These are phyloP conservation scores for Gracilaria caudata DNA, from an alignment of 23 red algal genomes.

Conservation along the genomic window DNA sequence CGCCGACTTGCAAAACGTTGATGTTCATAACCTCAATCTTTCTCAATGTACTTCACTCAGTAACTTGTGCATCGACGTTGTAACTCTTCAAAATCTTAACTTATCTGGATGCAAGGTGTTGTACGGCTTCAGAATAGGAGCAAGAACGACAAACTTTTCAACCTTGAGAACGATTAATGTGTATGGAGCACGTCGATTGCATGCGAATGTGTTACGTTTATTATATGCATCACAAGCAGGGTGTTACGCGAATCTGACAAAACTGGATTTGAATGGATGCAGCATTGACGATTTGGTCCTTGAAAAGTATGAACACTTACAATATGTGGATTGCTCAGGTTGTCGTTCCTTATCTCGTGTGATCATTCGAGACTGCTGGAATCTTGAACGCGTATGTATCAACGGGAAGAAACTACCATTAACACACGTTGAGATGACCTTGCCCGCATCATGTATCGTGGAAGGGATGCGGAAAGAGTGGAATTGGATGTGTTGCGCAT, in stretches of 20 bases:
- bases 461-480: conserved; percentile 30
- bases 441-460: conserved; percentile 27
- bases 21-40: conserved; percentile 20
- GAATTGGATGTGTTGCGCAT: conserved; percentile 34
- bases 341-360: conserved; percentile 17
- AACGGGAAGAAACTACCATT: conserved; percentile 22
- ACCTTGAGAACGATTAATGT: conserved; percentile 25
- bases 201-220: background rate
- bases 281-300: conserved; percentile 10
- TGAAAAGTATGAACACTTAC: conserved; percentile 20
- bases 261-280: conserved; percentile 27
- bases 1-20: conserved; percentile 7
- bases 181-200: conserved; percentile 22
- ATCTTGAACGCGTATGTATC: conserved; percentile 12
- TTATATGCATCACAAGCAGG: background rate
- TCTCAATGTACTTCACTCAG: conserved; percentile 24
- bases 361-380: conserved; percentile 45
- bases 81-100: conserved; percentile 9
- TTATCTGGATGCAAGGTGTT: conserved; percentile 32
- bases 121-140: background rate
- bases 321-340: conserved; percentile 38
- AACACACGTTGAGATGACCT: conserved; percentile 15
- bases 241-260: background rate
- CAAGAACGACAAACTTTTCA: background rate
- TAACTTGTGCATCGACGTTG: background rate